Conservation (phyloP, 495 filamentous ascomycete genomes). For the Cenococcum geophilum region DNA sequence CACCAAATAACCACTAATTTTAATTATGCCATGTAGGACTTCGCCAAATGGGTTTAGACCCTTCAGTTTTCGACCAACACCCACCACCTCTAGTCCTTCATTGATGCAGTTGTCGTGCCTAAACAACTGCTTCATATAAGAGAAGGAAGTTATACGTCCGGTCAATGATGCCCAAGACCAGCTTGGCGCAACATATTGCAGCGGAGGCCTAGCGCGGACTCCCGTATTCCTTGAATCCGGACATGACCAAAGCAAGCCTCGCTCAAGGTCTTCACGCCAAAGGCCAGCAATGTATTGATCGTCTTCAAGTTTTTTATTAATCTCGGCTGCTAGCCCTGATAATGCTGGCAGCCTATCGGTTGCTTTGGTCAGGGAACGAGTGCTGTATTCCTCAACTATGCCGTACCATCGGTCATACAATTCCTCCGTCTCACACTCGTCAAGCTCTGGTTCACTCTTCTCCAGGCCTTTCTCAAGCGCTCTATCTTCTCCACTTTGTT, state of each 20-base stretch:
- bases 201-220: not conserved
- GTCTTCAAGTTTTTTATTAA: not conserved
- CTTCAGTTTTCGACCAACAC: not conserved
- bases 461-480: too few species aligned
- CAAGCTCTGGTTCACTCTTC: not conserved
- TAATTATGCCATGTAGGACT: not conserved
- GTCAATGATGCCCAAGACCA: constrained; percentile 2
- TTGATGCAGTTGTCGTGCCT: not conserved
- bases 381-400: not conserved
- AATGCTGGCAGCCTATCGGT: not conserved
- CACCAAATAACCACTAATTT: not conserved
- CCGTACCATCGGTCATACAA: not conserved
- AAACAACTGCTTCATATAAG: not conserved
- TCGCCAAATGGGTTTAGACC: not conserved
- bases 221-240: not conserved
- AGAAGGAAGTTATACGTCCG: not conserved
- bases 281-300: not conserved
- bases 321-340: not conserved
- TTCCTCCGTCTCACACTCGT: not conserved
- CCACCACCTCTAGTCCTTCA: not conserved
- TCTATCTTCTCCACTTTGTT: too few species aligned
- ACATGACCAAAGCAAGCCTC: not conserved
- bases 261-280: not conserved
- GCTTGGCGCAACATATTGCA: not conserved
- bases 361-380: not conserved